Conservation (phyloP, 306 rosid species). For the Casuarina glauca region DNA sequence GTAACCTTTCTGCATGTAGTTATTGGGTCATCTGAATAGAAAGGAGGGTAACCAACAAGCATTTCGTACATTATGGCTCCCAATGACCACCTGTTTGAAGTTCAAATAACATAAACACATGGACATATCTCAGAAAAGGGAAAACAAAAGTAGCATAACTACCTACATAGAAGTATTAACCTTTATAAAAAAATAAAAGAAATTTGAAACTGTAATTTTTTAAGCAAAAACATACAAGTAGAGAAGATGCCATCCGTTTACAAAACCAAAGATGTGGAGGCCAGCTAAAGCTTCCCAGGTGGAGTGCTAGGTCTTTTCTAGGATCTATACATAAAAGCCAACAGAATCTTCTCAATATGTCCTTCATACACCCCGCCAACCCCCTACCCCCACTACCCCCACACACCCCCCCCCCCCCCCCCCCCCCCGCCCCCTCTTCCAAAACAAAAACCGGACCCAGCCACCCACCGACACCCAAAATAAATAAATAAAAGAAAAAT, state of each 20-base stretch:
- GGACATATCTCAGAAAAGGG: background rate
- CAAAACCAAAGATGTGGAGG: background rate
- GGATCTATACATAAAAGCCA: background rate
- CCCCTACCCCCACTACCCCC: no score
- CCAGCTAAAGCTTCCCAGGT: background rate
- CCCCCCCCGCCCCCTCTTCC: no score
- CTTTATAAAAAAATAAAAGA: background rate
- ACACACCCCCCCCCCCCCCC: no score
- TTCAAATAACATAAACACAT: constrained; percentile 26
- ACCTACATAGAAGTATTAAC: background rate
- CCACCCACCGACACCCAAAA: no score
- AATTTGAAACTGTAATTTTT: background rate
- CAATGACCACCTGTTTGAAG: constrained; percentile 80
- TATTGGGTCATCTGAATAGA: constrained; percentile 94
- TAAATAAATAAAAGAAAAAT: background rate
- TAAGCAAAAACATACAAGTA: background rate
- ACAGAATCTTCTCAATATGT: background rate
- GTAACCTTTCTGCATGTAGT: constrained; percentile 92
- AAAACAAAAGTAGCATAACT: constrained; percentile 17
- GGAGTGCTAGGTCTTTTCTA: constrained; percentile 1
- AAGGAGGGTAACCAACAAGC: constrained; percentile 98
- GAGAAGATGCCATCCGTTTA: background rate
- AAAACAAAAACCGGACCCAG: no score
- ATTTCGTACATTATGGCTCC: constrained; percentile 99
- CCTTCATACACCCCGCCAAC: no score